These are phyloP conservation scores for Carpinus fangiana DNA, from an alignment of 306 rosid genomes.

Conservation along the genomic window DNA sequence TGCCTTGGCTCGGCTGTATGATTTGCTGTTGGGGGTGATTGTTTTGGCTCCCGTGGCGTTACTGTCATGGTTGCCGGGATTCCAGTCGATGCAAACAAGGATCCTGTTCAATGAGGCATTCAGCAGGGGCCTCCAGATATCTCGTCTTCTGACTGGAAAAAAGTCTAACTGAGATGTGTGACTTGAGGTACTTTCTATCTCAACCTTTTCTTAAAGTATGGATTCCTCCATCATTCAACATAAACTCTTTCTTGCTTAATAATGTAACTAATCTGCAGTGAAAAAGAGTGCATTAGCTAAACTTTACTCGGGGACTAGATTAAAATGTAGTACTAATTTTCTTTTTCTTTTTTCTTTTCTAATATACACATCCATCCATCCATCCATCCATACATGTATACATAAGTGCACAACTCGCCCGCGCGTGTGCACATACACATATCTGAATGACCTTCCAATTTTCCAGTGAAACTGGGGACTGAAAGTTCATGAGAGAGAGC, in stretches of 20 bases:
- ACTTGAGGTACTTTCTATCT: constrained; percentile 47
- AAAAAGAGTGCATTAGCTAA: too few relatives aligned
- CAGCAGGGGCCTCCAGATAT: constrained; percentile 97
- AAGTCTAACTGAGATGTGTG: constrained; percentile 50
- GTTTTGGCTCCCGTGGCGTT: constrained; percentile 84
- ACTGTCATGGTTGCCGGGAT: constrained; percentile 94
- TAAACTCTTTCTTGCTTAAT: constrained; percentile 7
- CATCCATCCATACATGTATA: too few relatives aligned
- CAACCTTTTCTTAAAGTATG: constrained; percentile 1
- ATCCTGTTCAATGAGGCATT: constrained; percentile 91
- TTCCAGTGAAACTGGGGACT: too few relatives aligned
- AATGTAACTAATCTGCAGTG: not conserved
- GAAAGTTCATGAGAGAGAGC: too few relatives aligned
- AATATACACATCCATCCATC: too few relatives aligned
- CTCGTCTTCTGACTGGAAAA: constrained; percentile 83
- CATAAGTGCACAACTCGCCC: too few relatives aligned
- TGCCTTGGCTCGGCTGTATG: constrained; percentile 83
- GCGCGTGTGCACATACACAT: too few relatives aligned
- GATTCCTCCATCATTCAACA: constrained; percentile 3
- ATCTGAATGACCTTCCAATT: too few relatives aligned
- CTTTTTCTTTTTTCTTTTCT: too few relatives aligned
- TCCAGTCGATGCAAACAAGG: constrained; percentile 96
- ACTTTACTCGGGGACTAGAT: too few relatives aligned
- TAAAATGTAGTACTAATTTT: not conserved
- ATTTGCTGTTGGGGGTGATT: constrained; percentile 75